Conservation (phyloP, 495 filamentous ascomycete genomes). For the Tuber indicum region DNA sequence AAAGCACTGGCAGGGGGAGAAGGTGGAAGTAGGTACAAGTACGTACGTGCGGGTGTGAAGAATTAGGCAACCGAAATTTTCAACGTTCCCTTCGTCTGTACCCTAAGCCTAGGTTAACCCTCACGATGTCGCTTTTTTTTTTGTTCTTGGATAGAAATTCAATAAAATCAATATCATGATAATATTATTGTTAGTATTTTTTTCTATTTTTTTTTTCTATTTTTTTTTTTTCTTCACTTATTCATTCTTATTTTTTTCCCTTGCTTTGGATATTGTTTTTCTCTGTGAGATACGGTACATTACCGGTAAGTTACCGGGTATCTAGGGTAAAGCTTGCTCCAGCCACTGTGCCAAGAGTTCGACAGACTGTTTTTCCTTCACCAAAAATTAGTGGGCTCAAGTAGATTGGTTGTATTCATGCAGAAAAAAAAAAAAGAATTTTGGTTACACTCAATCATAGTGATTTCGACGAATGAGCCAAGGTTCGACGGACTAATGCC, state of each 20-base stretch:
- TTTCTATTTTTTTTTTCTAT: not conserved
- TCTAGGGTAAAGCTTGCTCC: no score
- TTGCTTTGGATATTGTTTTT: not conserved
- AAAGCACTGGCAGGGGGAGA: not conserved
- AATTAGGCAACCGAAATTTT: not conserved
- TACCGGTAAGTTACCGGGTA: no score
- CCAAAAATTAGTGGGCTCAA: no score
- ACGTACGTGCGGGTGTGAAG: not conserved
- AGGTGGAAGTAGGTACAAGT: not conserved
- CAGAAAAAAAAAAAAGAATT: no score
- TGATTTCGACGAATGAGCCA: no score
- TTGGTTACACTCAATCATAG: no score
- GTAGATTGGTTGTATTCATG: no score
- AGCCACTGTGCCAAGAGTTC: no score
- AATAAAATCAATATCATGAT: not conserved
- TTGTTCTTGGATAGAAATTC: not conserved
- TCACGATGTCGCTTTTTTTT: not conserved
- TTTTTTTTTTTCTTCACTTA: not conserved
- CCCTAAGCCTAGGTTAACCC: not conserved
- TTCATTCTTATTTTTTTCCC: not conserved
- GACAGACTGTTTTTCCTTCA: no score
- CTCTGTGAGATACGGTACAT: no score
- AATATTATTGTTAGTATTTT: not conserved
- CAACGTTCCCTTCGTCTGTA: not conserved
- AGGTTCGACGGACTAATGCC: no score